Evolutionary conservation across 75 land plant species (phyloP).

Genomic region (Isoetes taiwanensis): DNA sequence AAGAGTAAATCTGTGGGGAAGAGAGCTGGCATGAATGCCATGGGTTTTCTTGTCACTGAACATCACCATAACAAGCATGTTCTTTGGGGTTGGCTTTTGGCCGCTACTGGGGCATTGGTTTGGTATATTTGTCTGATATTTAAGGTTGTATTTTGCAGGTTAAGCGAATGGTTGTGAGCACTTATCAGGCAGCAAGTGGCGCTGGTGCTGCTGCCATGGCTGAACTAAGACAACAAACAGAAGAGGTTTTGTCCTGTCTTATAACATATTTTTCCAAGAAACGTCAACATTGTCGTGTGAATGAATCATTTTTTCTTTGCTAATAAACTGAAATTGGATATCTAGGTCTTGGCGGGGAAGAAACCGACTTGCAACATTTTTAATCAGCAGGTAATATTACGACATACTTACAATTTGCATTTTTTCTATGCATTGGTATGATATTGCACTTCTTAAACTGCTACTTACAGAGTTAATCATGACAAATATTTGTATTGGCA

Average conservation of each 20-base stretch:
- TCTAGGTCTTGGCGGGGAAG: conserved; percentile 79
- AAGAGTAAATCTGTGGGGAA: too few species aligned
- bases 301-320: background rate
- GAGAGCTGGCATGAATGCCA: too few species aligned
- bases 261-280: background rate
- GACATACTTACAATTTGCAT: too few species aligned
- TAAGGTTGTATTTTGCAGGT: conserved; percentile 28
- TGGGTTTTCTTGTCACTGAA: too few species aligned
- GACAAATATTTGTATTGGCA: conserved; percentile 18
- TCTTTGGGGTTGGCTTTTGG: too few species aligned
- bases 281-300: background rate
- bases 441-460: background rate
- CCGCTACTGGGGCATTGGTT: too few species aligned
- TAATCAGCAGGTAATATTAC: conserved; percentile 76
- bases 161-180: conserved; percentile 89
- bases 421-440: too few species aligned
- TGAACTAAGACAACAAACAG: conserved; percentile 85
- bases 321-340: background rate
- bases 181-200: conserved; percentile 99
- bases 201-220: conserved; percentile 99
- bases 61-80: too few species aligned
- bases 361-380: conserved; percentile 92
- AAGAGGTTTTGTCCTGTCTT: conserved; percentile 39
- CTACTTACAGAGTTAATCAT: background rate
- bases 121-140: too few species aligned